Conservation (phyloP, 768 basidiomycete genomes). For the Leucosporidium scottii region DNA sequence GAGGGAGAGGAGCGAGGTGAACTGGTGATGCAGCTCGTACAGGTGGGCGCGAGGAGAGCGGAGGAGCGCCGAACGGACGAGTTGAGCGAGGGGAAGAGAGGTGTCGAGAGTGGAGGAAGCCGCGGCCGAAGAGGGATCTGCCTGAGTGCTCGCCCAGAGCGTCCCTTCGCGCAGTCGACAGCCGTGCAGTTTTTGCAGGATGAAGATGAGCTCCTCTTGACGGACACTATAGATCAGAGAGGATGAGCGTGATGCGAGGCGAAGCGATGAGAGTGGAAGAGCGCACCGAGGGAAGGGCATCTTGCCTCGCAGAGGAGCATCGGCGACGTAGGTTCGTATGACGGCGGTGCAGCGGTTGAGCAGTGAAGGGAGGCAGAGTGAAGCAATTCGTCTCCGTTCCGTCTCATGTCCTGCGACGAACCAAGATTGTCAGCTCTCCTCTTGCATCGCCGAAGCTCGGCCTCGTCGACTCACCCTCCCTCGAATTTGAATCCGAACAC, state of each 20-base stretch:
- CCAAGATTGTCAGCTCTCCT: background rate
- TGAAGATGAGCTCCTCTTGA: constrained; percentile 83
- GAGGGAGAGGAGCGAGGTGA: constrained; percentile 19
- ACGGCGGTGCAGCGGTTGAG: constrained; percentile 66
- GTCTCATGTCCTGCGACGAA: constrained; percentile 53
- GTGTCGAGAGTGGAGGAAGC: constrained; percentile 43
- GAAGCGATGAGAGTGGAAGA: background rate
- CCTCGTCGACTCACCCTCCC: constrained; percentile 31
- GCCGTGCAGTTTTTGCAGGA: constrained; percentile 66
- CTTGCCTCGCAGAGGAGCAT: constrained; percentile 73
- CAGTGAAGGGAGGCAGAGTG: constrained; percentile 62
- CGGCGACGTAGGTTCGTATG: constrained; percentile 69
- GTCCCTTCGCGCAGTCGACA: constrained; percentile 68
- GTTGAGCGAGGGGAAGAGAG: constrained; percentile 49
- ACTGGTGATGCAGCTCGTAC: constrained; percentile 73
- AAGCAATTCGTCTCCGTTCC: constrained; percentile 61
- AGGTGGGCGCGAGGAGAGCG: constrained; percentile 74
- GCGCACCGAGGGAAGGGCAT: constrained; percentile 77
- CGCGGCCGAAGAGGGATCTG: constrained; percentile 53
- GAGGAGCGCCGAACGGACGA: constrained; percentile 64
- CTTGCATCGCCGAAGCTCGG: constrained; percentile 44
- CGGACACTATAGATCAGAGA: constrained; percentile 52
- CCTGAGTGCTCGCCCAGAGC: constrained; percentile 62
- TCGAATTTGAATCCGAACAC: constrained; percentile 59
- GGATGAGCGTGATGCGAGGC: constrained; percentile 1